Evolutionary conservation across 495 filamentous ascomycete species (phyloP), one percentile per base, ranked within the genome.

Genomic region (Penicillium egyptiacum): DNA sequence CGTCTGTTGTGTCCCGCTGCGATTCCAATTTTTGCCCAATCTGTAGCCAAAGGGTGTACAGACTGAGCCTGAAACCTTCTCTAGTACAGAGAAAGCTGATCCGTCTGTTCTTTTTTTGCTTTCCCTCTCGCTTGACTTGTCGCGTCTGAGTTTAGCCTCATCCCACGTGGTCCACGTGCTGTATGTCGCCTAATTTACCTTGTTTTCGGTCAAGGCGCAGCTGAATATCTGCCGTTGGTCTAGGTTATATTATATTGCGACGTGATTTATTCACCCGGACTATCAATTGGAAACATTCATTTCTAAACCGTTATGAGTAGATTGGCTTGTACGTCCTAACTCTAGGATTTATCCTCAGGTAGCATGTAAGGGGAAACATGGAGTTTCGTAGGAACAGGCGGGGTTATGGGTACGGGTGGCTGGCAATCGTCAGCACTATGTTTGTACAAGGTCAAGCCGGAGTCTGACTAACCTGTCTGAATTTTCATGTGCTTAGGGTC

Each of bases 161-260:
- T 35, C n/a, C 63, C 66, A 69, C 66, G 66, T 69, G 66, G 60
- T 45, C 58, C 48, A 64, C 63, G 56, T 69, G 63, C 62, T 58
- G 60, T 53, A 63, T 44, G 42, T 68, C 66, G 66, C 63, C 60
- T 69, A 69, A 56, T 39, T 56, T 60, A 45, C 40, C 61, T 66
- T n/a, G 14, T 46, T 58, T 60, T 19, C n/a, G 60, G 53, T 35
- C 41, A 57, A 47, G 53, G 39, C 59, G 59, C 50, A 59, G 39
- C 11, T 5, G n/a, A 16, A 28, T 54, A 33, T 35, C 14, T 41
- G 33, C 35, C 35, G 35, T 2, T 39, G 6, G 35, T 17, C 6
- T 39, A 17, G 16, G 6, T 7, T 39, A n/a, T 39, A 39, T n/a
- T 39, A 2, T n/a, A 2, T n/a, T n/a, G n/a, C n/a, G 7, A 39